Base-by-base conservation (phyloP, 2,329 filamentous ascomycete species). In the Bipolaris zeicola region DNA sequence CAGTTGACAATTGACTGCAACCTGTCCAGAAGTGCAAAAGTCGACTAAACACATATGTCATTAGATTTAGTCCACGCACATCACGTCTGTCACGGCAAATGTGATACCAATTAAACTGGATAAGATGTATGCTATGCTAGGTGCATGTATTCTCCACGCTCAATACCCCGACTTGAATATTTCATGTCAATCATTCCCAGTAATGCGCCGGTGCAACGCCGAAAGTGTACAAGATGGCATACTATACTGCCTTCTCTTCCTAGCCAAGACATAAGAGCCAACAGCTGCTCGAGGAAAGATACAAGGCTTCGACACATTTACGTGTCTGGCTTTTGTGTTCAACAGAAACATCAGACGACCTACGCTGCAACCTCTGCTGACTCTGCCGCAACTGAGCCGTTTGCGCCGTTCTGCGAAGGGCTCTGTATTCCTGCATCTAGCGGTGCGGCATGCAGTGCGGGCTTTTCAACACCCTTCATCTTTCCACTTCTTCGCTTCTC, bases 391-490 rank as follows among this genome's bases (percentile, higher is more conserved):
- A 69, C 67, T 11, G 71, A 41, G 4, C 63, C 63, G 37, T 69
- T 69, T 5, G 61, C 54, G 14, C 63, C 67, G 22, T 67, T 70
- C 14, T 64, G 63, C 16, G 66, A 65, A 42, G 76, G 76, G 51
- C 73, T 78, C 20, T 71, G 66, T 34, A 93, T 85, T 11, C 85
- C 42, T 33, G 53, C 85, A 74, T 96, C 91, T 42, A 98, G 78
- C 1, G 93, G 91, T 22, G 91, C 94, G 5, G 91, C 88, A 74
- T 98, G 95, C 60, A 98, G 78, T 3, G 95, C 93, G 14, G 95
- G 95, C 70, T 90, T 91, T 46, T 82, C 81, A 10, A 60, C 63
- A 6, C 64, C 65, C 55, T 73, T 75, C 71, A 79, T 84, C 43
- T 79, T 79, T 14, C 86, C 90, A 2, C 81, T 83, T 60, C 80